A percentile compares a stretch with the other conserved stretches of the same genome.
Evolutionary conservation across 371 early-diverging fungal genomes (phyloP).

Genomic region (Mortierella sp.): DNA sequence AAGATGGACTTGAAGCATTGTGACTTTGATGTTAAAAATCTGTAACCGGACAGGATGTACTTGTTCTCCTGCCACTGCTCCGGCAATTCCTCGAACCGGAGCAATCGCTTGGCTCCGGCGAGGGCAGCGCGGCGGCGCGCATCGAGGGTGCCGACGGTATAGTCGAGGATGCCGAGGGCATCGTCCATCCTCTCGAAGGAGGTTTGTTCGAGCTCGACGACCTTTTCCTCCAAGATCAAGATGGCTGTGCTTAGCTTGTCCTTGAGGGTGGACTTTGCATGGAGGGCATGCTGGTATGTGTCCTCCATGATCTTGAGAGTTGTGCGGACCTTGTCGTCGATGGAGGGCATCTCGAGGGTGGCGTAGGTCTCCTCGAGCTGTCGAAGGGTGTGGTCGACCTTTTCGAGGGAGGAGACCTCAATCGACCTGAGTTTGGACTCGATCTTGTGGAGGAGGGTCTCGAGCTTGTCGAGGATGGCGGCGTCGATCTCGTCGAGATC

Average conservation of each 20-base stretch:
- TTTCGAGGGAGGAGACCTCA: slow-evolving; percentile 48
- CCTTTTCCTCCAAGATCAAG: slow-evolving; percentile 50
- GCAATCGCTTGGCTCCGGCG: slow-evolving; percentile 66
- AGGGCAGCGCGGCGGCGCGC: slow-evolving; percentile 63
- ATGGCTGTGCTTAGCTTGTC: slow-evolving; percentile 53
- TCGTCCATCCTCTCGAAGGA: slow-evolving; percentile 53
- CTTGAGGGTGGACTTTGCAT: slow-evolving; percentile 46
- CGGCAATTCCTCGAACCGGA: slow-evolving; percentile 71
- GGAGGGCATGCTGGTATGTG: slow-evolving; percentile 50
- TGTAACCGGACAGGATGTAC: slow-evolving; percentile 72
- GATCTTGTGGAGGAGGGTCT: slow-evolving; percentile 43
- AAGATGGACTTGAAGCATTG: slow-evolving; percentile 72
- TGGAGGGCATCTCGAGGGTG: slow-evolving; percentile 50
- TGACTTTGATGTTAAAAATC: slow-evolving; percentile 63
- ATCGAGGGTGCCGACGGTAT: slow-evolving; percentile 60
- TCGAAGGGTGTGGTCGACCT: slow-evolving; percentile 48
- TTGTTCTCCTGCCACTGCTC: slow-evolving; percentile 75
- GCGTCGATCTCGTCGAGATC: slow-evolving; percentile 51
- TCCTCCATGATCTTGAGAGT: slow-evolving; percentile 51
- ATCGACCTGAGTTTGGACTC: slow-evolving; percentile 50
- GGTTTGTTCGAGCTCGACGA: slow-evolving; percentile 51
- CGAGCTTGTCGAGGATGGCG: slow-evolving; percentile 48
- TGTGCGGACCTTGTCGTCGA: slow-evolving; percentile 50
- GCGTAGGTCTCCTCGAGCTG: slow-evolving; percentile 54
- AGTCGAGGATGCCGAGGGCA: slow-evolving; percentile 40